phyloP scores from a whole-genome alignment of 2,329 filamentous ascomycete species.

The Neopestalotiopsis clavispora region DNA sequence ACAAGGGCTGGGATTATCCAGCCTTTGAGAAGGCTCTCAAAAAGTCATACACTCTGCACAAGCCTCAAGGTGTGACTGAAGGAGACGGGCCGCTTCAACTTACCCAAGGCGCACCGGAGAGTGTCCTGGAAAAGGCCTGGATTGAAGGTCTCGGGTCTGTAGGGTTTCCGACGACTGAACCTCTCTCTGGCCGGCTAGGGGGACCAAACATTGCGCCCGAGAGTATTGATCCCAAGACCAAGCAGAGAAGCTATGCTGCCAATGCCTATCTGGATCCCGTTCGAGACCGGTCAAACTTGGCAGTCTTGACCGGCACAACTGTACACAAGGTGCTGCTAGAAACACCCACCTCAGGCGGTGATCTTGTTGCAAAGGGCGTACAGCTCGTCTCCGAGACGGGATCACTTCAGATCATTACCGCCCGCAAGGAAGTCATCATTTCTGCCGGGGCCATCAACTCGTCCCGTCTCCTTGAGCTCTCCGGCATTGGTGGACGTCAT shows the following conservation, averaged over 20 bases:
- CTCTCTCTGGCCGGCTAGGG: slow-evolving; percentile 15
- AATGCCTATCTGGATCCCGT: slow-evolving; percentile 21
- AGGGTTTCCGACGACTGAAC: slow-evolving; percentile 17
- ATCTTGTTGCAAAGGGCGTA: slow-evolving; percentile 2
- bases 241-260: slow-evolving; percentile 21
- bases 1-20: slow-evolving; percentile 24
- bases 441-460: slow-evolving; percentile 47
- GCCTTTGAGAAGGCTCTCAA: slow-evolving; percentile 21
- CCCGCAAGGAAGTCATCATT: slow-evolving; percentile 46
- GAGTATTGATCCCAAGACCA: slow-evolving; percentile 17
- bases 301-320: slow-evolving; percentile 16
- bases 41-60: not conserved
- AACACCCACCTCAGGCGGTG: slow-evolving; percentile 1
- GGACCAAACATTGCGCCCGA: slow-evolving; percentile 20
- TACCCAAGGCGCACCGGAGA: slow-evolving; percentile 11
- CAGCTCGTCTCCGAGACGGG: slow-evolving; percentile 15
- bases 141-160: slow-evolving; percentile 7
- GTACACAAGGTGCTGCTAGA: slow-evolving; percentile 19
- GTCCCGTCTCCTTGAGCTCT: slow-evolving; percentile 48
- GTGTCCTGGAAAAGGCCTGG: slow-evolving; percentile 18
- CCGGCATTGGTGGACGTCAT: slow-evolving; percentile 41
- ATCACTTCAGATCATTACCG: slow-evolving; percentile 26
- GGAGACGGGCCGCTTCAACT: slow-evolving; percentile 18
- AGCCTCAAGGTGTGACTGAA: slow-evolving; percentile 1
- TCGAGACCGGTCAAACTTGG: slow-evolving; percentile 16